Base-by-base conservation (phyloP, 176 grass and related monocot genomes). In the Oryza australiensis region DNA sequence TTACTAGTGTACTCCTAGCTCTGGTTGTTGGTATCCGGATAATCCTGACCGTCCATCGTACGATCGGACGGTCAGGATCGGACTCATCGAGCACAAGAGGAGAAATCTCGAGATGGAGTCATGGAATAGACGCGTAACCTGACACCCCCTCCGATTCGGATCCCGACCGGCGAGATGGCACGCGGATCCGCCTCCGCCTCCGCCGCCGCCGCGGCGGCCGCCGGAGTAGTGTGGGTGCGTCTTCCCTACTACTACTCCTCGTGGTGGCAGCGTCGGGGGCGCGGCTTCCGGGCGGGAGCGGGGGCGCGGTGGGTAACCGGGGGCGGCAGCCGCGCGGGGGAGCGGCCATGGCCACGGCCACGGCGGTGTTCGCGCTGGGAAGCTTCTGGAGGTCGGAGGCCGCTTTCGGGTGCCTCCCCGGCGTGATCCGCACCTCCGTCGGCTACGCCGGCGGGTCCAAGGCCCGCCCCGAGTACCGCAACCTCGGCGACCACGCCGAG, bases 351-450 rank as follows among this genome's bases (percentile, higher is more conserved):
- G 79, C 83, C 46, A 73, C 88, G n/a, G 79, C 78, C 37, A 73
- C 88, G 8, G 96, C 87, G 3, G 91, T 93, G 74, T 99, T 99
- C 80, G 93, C 93, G 16, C 83, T 99, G 7, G 96, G 93, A 10
- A 99, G 91, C 85, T 99, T 99, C 87, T 99, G 96, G 96, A 73
- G 89, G 23, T 90, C 96, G 15, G 93, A 99, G 66, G 84, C 93
- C 20, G 76, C 74, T 23, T 99, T 99, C 62, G 91, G 91, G 2
- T 99, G 96, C 73, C 86, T 99, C 20, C 87, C 46, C 5, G 91
- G 93, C 42, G 93, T 99, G 57, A 63, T 90, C 65, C 91, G 89
- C 46, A 94, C 96, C 59, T 95, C 91, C 6, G 93, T 99, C n/a
- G 96, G 96, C 49, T 99, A 99, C 62, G 76, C 96, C 59, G 87